phyloP scores from a whole-genome alignment of 78 protist species.

The Guillardia theta region DNA sequence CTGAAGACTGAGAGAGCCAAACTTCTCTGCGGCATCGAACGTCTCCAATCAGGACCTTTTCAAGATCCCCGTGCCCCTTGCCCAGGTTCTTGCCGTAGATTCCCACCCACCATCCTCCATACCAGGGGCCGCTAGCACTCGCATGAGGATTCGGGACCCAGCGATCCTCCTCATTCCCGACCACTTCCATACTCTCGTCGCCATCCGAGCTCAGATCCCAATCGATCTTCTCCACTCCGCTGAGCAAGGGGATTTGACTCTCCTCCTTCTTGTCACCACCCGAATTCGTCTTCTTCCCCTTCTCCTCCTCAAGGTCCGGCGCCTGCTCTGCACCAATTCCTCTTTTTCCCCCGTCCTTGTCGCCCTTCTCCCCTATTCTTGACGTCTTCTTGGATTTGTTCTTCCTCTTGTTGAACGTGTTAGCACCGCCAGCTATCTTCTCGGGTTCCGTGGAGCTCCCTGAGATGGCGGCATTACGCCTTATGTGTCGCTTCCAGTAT shows the following conservation, averaged over 20 bases:
- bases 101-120: conserved; percentile 32
- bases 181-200: background rate
- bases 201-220: background rate
- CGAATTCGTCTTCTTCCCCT: background rate
- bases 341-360: background rate
- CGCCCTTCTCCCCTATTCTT: background rate
- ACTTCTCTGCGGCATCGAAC: background rate
- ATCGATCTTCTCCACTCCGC: background rate
- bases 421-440: background rate
- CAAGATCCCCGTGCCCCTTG: background rate
- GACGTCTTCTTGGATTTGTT: background rate
- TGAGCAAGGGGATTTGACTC: background rate
- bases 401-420: background rate
- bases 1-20: background rate
- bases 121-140: background rate
- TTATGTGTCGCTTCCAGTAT: background rate
- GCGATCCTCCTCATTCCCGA: background rate
- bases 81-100: background rate
- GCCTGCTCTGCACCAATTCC: background rate
- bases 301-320: too few species aligned
- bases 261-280: background rate
- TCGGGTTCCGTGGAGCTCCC: background rate
- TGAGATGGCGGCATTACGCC: background rate
- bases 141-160: background rate
- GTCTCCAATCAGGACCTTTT: background rate